Percentiles rank a stretch among this genome's conserved stretches.
These are phyloP conservation scores for Trichophyton verrucosum DNA, from an alignment of 2,329 filamentous ascomycete species.

Conservation along the genomic window DNA sequence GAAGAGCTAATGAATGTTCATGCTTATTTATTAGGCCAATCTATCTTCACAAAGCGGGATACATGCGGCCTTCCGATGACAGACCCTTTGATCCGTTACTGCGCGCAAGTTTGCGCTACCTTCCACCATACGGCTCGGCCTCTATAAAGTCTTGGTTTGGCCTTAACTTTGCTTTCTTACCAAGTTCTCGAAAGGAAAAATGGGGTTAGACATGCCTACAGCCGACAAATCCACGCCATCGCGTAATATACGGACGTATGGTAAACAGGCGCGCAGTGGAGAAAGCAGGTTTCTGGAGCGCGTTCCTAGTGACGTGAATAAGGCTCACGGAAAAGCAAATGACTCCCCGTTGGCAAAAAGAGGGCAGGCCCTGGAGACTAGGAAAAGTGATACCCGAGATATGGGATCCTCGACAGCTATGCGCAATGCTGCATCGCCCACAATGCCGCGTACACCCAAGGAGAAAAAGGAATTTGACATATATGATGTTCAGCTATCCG, in stretches of 20 bases:
- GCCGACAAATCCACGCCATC: conserved; percentile 7
- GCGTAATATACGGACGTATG: conserved; percentile 14
- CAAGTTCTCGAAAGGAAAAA: neutral
- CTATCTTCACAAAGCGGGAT: neutral
- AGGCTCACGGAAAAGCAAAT: neutral
- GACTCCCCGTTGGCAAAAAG: neutral
- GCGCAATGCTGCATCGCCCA: neutral
- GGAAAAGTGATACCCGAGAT: neutral
- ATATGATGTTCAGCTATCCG: conserved; percentile 21
- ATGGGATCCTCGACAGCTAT: neutral
- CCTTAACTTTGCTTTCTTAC: neutral
- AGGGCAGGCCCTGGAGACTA: neutral
- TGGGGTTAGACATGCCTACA: neutral
- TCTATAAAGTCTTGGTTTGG: neutral
- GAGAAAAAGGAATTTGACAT: conserved; percentile 8
- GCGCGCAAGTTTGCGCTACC: neutral
- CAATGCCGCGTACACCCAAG: neutral
- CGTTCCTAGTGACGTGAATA: neutral
- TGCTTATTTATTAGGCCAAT: neutral
- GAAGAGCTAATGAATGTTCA: neutral
- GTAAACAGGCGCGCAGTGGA: conserved; percentile 9
- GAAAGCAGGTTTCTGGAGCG: neutral
- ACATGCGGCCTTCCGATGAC: neutral
- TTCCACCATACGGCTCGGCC: neutral
- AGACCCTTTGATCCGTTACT: neutral